Percentiles rank a stretch among this genome's conserved stretches.
phyloP scores from a whole-genome alignment of 2,329 filamentous ascomycete genomes.

The Calonectria pauciramosa region DNA sequence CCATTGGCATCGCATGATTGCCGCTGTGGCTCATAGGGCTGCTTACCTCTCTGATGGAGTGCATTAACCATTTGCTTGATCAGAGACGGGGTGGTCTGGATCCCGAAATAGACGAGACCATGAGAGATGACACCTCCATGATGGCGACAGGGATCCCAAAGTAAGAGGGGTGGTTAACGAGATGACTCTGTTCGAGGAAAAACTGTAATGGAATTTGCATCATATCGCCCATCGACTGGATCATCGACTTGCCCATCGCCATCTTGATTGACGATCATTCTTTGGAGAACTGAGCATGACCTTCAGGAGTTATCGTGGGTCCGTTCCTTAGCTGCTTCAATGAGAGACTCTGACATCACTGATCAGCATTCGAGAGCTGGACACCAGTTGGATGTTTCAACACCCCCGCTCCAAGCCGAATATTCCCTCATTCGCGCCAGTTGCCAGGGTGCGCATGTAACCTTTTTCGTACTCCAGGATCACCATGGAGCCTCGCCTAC shows the following conservation, averaged over 20 bases:
- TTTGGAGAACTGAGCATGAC: not conserved
- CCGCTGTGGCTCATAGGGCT: slow-evolving; percentile 43
- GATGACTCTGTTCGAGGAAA: slow-evolving; percentile 17
- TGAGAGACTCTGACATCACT: slow-evolving; percentile 4
- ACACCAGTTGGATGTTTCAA: slow-evolving; percentile 12
- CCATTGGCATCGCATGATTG: slow-evolving; percentile 11
- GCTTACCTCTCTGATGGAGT: slow-evolving; percentile 15
- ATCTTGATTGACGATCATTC: not conserved
- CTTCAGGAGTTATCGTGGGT: not conserved
- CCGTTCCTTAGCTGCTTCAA: slow-evolving; percentile 12
- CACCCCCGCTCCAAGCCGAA: not conserved
- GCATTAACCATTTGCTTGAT: slow-evolving; percentile 2
- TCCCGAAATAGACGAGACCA: slow-evolving; percentile 38
- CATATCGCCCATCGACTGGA: not conserved
- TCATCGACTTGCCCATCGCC: not conserved
- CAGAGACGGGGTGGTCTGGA: not conserved
- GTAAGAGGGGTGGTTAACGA: slow-evolving; percentile 26
- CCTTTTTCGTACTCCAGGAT: slow-evolving; percentile 10
- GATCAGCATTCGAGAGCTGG: not conserved
- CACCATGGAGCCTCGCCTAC: slow-evolving; percentile 10
- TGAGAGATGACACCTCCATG: slow-evolving; percentile 12
- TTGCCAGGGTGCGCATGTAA: slow-evolving; percentile 3
- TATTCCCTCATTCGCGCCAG: slow-evolving; percentile 24
- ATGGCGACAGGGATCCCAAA: slow-evolving; percentile 17
- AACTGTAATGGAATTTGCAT: slow-evolving; percentile 23